Conservation (phyloP, 768 basidiomycete genomes). For the Leccinum pellstonianum region DNA sequence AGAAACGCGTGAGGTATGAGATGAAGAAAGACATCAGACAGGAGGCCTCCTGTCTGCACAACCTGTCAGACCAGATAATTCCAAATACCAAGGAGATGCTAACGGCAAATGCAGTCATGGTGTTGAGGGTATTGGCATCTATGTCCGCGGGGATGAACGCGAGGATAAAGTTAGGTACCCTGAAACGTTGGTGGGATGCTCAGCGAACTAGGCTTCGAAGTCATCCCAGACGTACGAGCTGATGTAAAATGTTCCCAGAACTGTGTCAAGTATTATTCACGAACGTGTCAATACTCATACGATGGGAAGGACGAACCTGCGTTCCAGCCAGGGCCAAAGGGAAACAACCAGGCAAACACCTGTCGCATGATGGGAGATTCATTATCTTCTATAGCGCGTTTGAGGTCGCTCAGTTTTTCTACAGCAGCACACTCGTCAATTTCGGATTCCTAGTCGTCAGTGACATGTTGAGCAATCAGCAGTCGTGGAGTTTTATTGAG, state of each 20-base stretch:
- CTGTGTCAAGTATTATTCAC: constrained; percentile 32
- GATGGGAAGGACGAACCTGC: constrained; percentile 43
- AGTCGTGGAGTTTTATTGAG: neutral
- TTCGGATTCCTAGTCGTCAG: constrained; percentile 40
- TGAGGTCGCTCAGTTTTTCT: constrained; percentile 54
- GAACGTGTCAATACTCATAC: constrained; percentile 18
- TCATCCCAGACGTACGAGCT: constrained; percentile 69
- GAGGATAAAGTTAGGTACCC: constrained; percentile 92
- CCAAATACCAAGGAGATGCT: constrained; percentile 28
- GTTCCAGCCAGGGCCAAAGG: constrained; percentile 89
- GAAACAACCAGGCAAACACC: constrained; percentile 80
- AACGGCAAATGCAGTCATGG: constrained; percentile 93
- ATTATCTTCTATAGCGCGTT: constrained; percentile 56
- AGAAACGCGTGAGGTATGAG: constrained; percentile 90
- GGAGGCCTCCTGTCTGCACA: constrained; percentile 77
- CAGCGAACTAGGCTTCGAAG: constrained; percentile 22
- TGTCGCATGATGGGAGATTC: constrained; percentile 77
- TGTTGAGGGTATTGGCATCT: constrained; percentile 80
- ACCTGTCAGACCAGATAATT: constrained; percentile 20
- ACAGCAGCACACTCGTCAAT: constrained; percentile 42
- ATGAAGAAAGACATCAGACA: constrained; percentile 92
- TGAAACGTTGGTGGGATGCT: constrained; percentile 35
- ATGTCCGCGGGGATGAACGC: constrained; percentile 92
- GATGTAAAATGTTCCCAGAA: constrained; percentile 93
- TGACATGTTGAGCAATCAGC: constrained; percentile 14